Conservation (phyloP, 129 eudicot species). For the Rutidosis leptorrhynchoides region DNA sequence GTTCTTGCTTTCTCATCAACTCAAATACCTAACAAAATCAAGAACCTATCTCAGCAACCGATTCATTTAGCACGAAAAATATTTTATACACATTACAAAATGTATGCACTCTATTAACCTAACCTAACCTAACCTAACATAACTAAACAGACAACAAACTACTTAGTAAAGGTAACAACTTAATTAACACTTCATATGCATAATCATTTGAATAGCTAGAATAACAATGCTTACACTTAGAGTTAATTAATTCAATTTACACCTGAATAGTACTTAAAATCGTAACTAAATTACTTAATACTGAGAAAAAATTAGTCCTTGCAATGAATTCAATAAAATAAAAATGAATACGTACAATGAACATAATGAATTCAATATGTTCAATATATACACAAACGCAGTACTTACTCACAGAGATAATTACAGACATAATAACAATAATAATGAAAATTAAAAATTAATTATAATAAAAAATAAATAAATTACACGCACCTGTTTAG, state of each 20-base stretch:
- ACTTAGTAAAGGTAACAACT: not conserved
- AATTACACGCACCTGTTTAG: conserved; percentile 49
- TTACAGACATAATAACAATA: too few relatives aligned
- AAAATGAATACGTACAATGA: not conserved
- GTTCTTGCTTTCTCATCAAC: conserved; percentile 82
- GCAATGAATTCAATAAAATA: too few relatives aligned
- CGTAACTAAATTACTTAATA: not conserved
- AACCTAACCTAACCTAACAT: too few relatives aligned
- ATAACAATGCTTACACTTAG: not conserved
- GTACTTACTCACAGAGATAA: too few relatives aligned
- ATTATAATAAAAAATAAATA: not conserved
- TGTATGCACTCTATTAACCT: not conserved
- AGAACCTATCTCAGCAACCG: conserved; percentile 8
- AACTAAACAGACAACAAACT: not conserved
- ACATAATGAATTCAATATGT: not conserved
- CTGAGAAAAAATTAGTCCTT: too few relatives aligned
- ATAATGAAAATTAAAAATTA: not conserved
- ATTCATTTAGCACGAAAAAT: not conserved
- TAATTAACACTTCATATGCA: too few relatives aligned
- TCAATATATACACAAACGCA: too few relatives aligned
- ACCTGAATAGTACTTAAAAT: not conserved
- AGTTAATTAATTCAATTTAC: not conserved
- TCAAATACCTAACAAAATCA: conserved; percentile 59
- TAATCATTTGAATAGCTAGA: too few relatives aligned
- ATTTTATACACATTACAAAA: not conserved